Evolutionary conservation across 495 filamentous ascomycete species (phyloP), one percentile per base, ranked within the genome.

Genomic region (Penicillium cinerascens): DNA sequence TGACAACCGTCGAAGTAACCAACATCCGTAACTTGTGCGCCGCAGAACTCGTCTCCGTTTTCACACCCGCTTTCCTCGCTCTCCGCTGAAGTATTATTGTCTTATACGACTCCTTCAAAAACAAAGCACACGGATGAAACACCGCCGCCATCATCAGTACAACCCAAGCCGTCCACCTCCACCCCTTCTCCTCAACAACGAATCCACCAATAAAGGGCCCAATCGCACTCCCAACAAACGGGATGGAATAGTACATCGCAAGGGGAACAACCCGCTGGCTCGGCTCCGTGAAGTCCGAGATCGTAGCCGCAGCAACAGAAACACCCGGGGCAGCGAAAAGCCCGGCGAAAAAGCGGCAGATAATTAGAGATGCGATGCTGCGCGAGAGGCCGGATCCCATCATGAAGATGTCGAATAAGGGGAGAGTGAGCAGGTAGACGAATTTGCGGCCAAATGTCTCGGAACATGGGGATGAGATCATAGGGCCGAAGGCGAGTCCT

Each of bases 341-440:
- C 1, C 85, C 87, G 0, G 85, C 81, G 17, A 89, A 70, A 61
- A 88, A 81, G 6, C 87, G 76, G 29, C 79, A 78, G 43, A 84
- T 67, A 16, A 78, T 69, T 11, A 88, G 63, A 0, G 75, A 72
- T 23, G 69, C 79, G 39, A 89, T 79, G 20, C 68, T 79, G 16
- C 76, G 71, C 1, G 81, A 76, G 18, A 85, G 70, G 0, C 78
- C 83, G 9, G 80, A 75, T 15, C 86, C 87, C 10, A 88, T 53
- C 0, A 78, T 80, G 66, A 89, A 89, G 6, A 88, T 60, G n/a
- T 77, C 76, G 38, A 72, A 80, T 0, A 84, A 18, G 0, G 80
- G 80, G 0, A 74, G 57, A 2, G 76, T 82, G 20, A 75, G 67
- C 3, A 83, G 36, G 55, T 80, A 87, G 22, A 87, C 74, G 9